phyloP scores from a whole-genome alignment of 2,329 filamentous ascomycete genomes.

The Xylariaceae sp. region DNA sequence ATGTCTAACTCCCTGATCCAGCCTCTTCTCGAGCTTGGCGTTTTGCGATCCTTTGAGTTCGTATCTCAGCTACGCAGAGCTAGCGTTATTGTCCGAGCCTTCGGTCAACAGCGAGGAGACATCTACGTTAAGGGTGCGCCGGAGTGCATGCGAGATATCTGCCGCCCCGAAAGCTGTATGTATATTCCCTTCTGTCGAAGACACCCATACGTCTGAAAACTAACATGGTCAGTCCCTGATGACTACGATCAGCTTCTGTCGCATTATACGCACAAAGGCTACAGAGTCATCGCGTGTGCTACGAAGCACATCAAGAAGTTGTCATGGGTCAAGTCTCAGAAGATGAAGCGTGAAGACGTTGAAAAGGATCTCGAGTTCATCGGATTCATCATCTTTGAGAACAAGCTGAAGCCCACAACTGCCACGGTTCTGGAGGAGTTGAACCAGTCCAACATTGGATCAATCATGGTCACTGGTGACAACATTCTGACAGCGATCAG shows the following conservation, averaged over 20 bases:
- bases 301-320: conserved; percentile 82
- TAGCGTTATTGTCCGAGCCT: conserved; percentile 86
- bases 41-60: conserved; percentile 89
- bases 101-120: conserved; percentile 76
- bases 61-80: conserved; percentile 86
- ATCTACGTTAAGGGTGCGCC: conserved; percentile 96
- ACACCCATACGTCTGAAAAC: conserved; percentile 3
- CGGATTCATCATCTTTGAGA: conserved; percentile 98
- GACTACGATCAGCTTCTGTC: conserved; percentile 88
- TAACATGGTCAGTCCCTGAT: conserved; percentile 55
- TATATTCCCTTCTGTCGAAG: conserved; percentile 18
- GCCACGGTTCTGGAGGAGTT: conserved; percentile 77
- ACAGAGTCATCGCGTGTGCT: conserved; percentile 92
- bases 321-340: conserved; percentile 90
- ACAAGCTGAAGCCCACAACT: conserved; percentile 90
- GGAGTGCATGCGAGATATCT: conserved; percentile 94
- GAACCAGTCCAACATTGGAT: conserved; percentile 73
- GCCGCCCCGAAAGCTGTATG: conserved; percentile 71
- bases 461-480: conserved; percentile 96
- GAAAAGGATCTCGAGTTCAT: conserved; percentile 81
- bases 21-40: conserved; percentile 73
- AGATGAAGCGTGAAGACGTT: conserved; percentile 81
- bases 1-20: conserved; percentile 24
- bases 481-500: conserved; percentile 97
- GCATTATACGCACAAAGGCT: conserved; percentile 92